Evolutionary conservation across 2,329 filamentous ascomycete genomes (phyloP).

Genomic region (Alternaria arborescens): DNA sequence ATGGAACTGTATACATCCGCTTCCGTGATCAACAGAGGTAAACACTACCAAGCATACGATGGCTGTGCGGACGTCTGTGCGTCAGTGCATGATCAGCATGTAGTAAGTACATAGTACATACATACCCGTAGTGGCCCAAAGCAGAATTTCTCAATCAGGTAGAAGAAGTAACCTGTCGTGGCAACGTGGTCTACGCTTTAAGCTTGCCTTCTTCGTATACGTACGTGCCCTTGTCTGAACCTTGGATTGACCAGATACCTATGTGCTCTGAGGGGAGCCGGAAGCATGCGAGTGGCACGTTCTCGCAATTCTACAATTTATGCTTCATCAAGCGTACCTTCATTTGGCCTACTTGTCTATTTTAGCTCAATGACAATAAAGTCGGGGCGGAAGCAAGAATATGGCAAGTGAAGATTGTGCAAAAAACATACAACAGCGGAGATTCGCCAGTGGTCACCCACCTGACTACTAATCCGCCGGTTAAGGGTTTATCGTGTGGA

Average conservation of each 20-base stretch:
- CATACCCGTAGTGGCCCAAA: constrained; percentile 2
- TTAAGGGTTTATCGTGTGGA: constrained; percentile 18
- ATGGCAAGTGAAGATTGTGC: background rate
- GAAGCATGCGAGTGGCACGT: background rate
- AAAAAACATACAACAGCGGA: constrained; percentile 17
- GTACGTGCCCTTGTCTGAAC: background rate
- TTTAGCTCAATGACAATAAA: background rate
- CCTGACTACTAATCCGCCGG: constrained; percentile 12
- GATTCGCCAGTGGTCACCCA: constrained; percentile 17
- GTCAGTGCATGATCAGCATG: background rate
- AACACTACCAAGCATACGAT: background rate
- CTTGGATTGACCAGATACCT: background rate
- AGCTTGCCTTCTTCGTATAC: background rate
- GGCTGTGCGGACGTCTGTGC: background rate
- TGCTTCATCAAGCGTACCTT: background rate
- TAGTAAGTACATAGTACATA: background rate
- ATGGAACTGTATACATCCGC: background rate
- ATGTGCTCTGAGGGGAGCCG: background rate
- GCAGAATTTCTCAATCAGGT: background rate
- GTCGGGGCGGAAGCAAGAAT: background rate
- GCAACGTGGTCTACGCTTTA: background rate
- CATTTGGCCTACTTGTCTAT: background rate
- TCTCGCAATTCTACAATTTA: background rate
- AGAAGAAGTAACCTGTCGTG: background rate
- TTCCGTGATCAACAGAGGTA: background rate